phyloP scores from a whole-genome alignment of 2,329 filamentous ascomycete genomes.

The Bipolaris sorokiniana region DNA sequence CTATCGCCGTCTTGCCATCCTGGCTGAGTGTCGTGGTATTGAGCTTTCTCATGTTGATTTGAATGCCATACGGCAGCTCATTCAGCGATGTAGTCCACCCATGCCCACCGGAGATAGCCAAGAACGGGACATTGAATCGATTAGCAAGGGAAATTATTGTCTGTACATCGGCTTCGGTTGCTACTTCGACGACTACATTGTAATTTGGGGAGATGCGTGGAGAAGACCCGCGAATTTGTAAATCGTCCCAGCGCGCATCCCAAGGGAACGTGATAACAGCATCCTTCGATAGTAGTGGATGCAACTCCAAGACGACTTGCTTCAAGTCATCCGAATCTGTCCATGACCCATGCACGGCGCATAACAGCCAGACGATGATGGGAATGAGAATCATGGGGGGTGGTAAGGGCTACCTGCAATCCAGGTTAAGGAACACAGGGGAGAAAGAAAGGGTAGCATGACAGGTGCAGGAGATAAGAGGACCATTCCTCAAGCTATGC shows the following conservation, averaged over 20 bases:
- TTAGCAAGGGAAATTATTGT: conserved; percentile 16
- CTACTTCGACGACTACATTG: conserved; percentile 24
- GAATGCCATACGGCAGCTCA: conserved; percentile 33
- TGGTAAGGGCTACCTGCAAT: not conserved
- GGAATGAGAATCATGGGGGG: conserved; percentile 1
- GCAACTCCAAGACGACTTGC: conserved; percentile 2
- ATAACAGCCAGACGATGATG: conserved; percentile 4
- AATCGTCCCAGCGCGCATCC: conserved; percentile 18
- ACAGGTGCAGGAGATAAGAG: not conserved
- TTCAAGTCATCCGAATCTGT: not conserved
- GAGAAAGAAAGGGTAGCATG: not conserved
- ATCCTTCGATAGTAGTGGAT: conserved; percentile 12
- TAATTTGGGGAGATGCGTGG: conserved; percentile 25
- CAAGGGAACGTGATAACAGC: conserved; percentile 23
- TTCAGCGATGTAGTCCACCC: conserved; percentile 38
- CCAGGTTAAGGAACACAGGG: not conserved
- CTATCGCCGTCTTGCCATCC: conserved; percentile 28
- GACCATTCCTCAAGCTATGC: not conserved
- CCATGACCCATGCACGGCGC: not conserved
- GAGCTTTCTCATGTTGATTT: conserved; percentile 42
- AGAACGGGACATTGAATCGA: conserved; percentile 42
- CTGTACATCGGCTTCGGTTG: conserved; percentile 26
- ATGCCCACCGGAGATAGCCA: conserved; percentile 46
- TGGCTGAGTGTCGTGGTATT: conserved; percentile 32
- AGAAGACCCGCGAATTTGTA: conserved; percentile 25